Percentiles rank a stretch among this genome's conserved stretches.
Evolutionary conservation across 495 filamentous ascomycete species (phyloP).

Genomic region (Tuber borchii): DNA sequence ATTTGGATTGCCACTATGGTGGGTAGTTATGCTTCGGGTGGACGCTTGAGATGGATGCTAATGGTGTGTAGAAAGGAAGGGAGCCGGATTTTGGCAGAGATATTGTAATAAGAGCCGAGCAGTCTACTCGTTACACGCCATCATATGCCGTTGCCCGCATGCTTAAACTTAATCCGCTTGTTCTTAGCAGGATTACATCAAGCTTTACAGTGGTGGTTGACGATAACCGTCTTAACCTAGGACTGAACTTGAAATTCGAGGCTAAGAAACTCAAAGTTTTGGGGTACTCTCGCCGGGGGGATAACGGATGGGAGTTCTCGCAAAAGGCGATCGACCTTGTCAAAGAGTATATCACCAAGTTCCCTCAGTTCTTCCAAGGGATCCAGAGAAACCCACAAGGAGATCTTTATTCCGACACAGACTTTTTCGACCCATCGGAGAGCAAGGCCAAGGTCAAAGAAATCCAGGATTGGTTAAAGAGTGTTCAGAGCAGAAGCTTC

Average conservation of each 20-base stretch:
- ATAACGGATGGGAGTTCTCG: conserved; percentile 91
- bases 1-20: conserved; percentile 62
- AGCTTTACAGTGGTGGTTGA: conserved; percentile 79
- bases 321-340: conserved; percentile 73
- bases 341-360: conserved; percentile 79
- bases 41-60: conserved; percentile 1
- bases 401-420: conserved; percentile 69
- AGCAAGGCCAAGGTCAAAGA: conserved; percentile 64
- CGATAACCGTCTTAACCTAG: conserved; percentile 71
- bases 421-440: conserved; percentile 70
- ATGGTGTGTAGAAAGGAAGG: conserved; percentile 47
- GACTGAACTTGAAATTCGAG: conserved; percentile 95
- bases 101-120: conserved; percentile 62
- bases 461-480: conserved; percentile 86
- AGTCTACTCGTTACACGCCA: conserved; percentile 66
- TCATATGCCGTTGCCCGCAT: conserved; percentile 79
- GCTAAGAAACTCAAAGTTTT: conserved; percentile 90
- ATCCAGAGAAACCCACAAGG: conserved; percentile 70
- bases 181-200: conserved; percentile 91
- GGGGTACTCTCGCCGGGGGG: conserved; percentile 80
- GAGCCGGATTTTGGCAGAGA: conserved; percentile 75
- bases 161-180: conserved; percentile 73
- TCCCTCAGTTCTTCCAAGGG: conserved; percentile 88
- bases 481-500: conserved; percentile 78
- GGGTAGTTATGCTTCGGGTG: not conserved